Evolutionary conservation across 495 filamentous ascomycete genomes (phyloP).

Genomic region (Annulohypoxylon bovei): DNA sequence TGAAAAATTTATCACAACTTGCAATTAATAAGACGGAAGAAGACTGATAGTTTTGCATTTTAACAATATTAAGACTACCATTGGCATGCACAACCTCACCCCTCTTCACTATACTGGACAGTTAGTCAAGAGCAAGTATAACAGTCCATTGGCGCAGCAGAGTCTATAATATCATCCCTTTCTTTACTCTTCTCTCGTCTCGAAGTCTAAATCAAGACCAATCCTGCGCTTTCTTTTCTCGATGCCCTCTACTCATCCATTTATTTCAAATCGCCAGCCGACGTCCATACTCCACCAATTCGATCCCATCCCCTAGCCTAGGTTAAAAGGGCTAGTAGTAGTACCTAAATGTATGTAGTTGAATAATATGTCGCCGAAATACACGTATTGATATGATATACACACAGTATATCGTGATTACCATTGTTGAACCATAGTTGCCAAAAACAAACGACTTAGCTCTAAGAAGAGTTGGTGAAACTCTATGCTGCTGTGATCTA

Average conservation of each 20-base stretch:
- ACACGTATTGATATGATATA: not conserved
- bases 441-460: conserved; percentile 21
- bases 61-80: no score
- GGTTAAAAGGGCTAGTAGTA: conserved; percentile 39
- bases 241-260: not conserved
- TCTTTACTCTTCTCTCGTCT: not conserved
- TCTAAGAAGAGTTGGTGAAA: conserved; percentile 38
- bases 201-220: not conserved
- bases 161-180: not conserved
- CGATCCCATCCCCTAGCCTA: conserved; percentile 15
- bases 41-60: no score
- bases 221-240: not conserved
- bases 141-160: no score
- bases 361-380: conserved; percentile 30
- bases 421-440: conserved; percentile 34
- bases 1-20: no score
- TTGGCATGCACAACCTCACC: no score
- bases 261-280: not conserved
- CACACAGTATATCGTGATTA: not conserved
- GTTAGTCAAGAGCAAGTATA: no score
- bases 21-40: no score
- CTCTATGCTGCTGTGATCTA: conserved; percentile 31
- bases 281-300: not conserved
- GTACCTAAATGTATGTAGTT: conserved; percentile 28
- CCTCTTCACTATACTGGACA: no score